Evolutionary conservation across 176 grass and related monocot species (phyloP), one percentile per base, ranked within the genome.

Genomic region (Poa pratensis): DNA sequence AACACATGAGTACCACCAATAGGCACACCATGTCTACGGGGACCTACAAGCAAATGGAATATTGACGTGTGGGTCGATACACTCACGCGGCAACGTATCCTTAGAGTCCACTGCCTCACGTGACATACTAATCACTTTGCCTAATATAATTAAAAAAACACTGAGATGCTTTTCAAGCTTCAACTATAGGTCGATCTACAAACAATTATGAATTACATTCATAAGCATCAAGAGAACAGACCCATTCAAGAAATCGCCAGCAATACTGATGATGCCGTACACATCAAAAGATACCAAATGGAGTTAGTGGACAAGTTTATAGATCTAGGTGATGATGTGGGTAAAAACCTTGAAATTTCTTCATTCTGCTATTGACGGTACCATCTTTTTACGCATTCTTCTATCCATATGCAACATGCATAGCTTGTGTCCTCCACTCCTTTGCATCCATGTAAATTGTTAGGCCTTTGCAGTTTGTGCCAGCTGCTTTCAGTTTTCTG

Each of bases 41-140:
- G 18, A 64, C 81, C 85, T 84, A 84, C 64, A 28, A 69, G 37
- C 4, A 61, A 87, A 53, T 80, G 84, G 84, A 43, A 84, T 70
- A 79, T 84, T 14, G 79, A 63, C 9, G 71, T 74, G 45, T 79
- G 57, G 34, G 62, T 80, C 71, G 88, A 86, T 85, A 73, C 19
- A 69, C 74, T 85, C 83, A 90, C 61, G 82, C 79, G 80, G 73
- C 74, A 82, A 82, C 75, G 82, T 74, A 84, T 85, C 77, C 64
- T 53, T 57, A 90, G 61, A 76, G 82, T 90, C 75, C 86, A 88
- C 91, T 51, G 46, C 76, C 85, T 88, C 91, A 93, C 88, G 88
- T 93, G 88, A 86, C 58, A 2, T 3, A 49, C 80, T 66, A 75
- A 85, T 89, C 27, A 58, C 77, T 67, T 92, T 42, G 22, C 39